Base-by-base conservation (phyloP, 2,329 filamentous ascomycete genomes). In the Fusarium mangiferae region DNA sequence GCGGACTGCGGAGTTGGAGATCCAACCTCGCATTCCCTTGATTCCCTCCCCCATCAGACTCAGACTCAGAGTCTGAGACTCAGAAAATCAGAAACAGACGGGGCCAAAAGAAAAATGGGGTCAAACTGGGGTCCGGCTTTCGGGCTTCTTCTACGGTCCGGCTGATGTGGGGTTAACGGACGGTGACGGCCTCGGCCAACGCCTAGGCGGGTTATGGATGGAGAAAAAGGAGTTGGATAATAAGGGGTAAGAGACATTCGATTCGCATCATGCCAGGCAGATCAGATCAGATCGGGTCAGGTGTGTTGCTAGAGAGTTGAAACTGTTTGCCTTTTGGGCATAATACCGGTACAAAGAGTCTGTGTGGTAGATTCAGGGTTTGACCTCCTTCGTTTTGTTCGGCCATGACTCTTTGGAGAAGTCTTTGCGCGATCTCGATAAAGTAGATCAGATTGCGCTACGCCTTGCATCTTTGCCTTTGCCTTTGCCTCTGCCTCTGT, bases 121-220 rank as follows among this genome's bases (percentile, higher is more conserved):
- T 20, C 45, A 67, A 67, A 36, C 51, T 67, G 17, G 44, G 38
- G 56, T 41, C 71, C 78, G 79, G 79, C 75, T 52, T 79, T 80
- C 79, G 79, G 79, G 68, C 62, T 80, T 62, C 77, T 77, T 68
- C 36, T 68, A 74, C 60, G 66, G 70, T 75, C 78, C 78, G 78
- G 71, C n/a, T 13, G 48, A 39, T 39, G 66, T 48, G 71, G 76
- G 58, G 51, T 39, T 10, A 28, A 57, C 59, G 54, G 66, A 56
- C 48, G 63, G 59, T 39, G 44, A 67, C 58, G 59, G 45, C 42
- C 33, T 55, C 60, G 30, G 55, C 42, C 65, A 62, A 65, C 45
- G 44, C 44, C 24, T 28, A 52, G 62, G 54, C 45, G 41, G 65
- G 45, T 48, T 44, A 22, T n/a, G 46, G 30, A 49, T 61, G 61